Base-by-base conservation (phyloP, 148 eudicot genomes). In the Simmondsia chinensis region DNA sequence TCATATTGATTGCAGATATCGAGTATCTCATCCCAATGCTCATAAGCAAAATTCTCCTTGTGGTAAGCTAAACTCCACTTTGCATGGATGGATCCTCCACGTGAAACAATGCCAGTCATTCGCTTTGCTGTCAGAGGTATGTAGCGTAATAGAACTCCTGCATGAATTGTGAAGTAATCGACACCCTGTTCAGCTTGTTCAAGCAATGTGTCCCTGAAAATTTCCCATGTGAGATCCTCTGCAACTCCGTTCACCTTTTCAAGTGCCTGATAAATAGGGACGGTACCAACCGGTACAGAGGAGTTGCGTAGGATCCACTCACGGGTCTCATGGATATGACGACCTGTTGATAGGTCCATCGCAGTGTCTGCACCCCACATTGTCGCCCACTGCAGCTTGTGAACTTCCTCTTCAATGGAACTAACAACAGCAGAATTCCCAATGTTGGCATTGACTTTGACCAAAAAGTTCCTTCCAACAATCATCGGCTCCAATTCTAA, bases 301-400 rank as follows among this genome's bases (percentile, higher is more conserved):
- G 97, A 85, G 63, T 91, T 91, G 6, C 95, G 83, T 10, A 91
- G 56, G 66, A 91, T 91, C 95, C 95, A 91, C 55, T 91, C 97
- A 50, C 97, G 95, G 12, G 97, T 91, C 64, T 91, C 97, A 12
- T 91, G 97, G 50, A 91, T 91, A 66, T 91, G 97, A 13, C 86
- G 94, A 16, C 97, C 97, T 0, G 97, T 91, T 2, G 97, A 91
- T 18, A 91, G 85, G 59, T 91, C 97, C 97, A 91, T 91, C 43
- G 85, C 75, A 11, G 97, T 91, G 66, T 91, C 97, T 0, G 97
- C 97, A 33, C 97, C 97, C 97, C 97, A 91, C 94, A 91, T 85
- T 31, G 97, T 91, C 43, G 97, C 97, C 97, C 97, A 91, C 43
- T 91, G 97, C 61, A 85, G 97, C 52, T 91, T 91, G 64, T 85